Evolutionary conservation across 345 rosid genomes (phyloP), one percentile per base, ranked within the genome.

Genomic region (Melastoma malabathricum): DNA sequence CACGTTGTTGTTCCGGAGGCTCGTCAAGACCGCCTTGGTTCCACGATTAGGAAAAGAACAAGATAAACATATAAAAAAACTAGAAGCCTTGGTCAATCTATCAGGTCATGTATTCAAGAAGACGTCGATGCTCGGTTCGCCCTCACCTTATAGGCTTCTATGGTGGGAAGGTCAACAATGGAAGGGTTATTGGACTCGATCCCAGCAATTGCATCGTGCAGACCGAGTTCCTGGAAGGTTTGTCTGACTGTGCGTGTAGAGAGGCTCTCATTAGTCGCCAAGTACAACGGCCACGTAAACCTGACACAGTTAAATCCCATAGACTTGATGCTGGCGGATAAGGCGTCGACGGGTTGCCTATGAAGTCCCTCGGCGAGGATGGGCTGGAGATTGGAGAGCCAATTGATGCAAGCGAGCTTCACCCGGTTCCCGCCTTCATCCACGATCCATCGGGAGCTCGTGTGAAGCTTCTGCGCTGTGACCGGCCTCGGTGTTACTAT

Each of bases 261-360:
- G 13, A 69, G 27, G 0, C 72, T 43, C 20, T 52, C 58, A 45
- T 74, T 69, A 5, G 64, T 63, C n/a, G 52, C 64, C 51, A 74
- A 48, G 25, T 49, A 62, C 17, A 74, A 62, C 1, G 78, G 72
- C 78, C 75, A 69, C 15, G 78, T 66, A 47, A 74, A 58, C 38
- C 78, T 60, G 10, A 73, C 69, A 38, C 78, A 73, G 44, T 69
- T 69, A 56, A 73, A 73, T 18, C 78, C 78, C 65, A 66, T 55
- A 3, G 55, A 54, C 49, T 48, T 29, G 13, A 73, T 63, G 25
- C 22, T 44, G 46, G 48, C 44, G 27, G 68, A 60, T 20, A 73
- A 66, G 6, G 10, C 22, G 19, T 73, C 64, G 59, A 63, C 54
- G 17, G 74, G 64, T 45, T 57, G 74, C 48, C 61, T 66, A 69